Evolutionary conservation across 352 stramenopile genomes (phyloP).

Genomic region (Phytophthora citrophthora): DNA sequence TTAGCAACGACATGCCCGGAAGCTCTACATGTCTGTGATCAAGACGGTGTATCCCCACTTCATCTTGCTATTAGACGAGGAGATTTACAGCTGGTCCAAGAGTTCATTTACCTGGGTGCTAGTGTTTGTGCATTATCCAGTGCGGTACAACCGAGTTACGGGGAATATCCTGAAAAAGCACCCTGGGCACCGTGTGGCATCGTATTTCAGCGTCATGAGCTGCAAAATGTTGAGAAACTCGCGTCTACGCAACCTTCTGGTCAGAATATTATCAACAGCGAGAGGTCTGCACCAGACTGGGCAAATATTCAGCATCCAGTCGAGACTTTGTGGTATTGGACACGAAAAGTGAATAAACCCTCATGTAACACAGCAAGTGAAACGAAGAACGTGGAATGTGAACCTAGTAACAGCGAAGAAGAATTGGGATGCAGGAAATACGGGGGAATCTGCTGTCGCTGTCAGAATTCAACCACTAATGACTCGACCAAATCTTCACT

Average conservation of each 20-base stretch:
- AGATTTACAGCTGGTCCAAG: constrained; percentile 39
- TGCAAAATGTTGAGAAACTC: not conserved
- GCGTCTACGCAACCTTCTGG: not conserved
- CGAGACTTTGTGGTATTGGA: constrained; percentile 39
- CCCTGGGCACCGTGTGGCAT: constrained; percentile 54
- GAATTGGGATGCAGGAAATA: constrained; percentile 36
- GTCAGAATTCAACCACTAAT: not conserved
- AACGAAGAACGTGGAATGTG: not conserved
- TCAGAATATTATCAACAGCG: not conserved
- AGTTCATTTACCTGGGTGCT: constrained; percentile 53
- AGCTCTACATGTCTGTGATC: constrained; percentile 48
- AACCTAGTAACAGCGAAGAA: constrained; percentile 2
- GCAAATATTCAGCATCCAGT: constrained; percentile 26
- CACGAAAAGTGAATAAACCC: not conserved
- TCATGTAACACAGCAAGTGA: not conserved
- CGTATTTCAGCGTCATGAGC: constrained; percentile 29
- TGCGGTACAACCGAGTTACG: not conserved
- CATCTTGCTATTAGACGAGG: constrained; percentile 54
- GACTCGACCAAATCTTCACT: not conserved
- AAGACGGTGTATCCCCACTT: constrained; percentile 44
- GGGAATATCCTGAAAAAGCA: constrained; percentile 28
- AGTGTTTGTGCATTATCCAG: constrained; percentile 27
- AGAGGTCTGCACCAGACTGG: constrained; percentile 11
- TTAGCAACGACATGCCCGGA: constrained; percentile 35
- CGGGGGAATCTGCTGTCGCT: constrained; percentile 24